Base-by-base conservation (phyloP, 2,329 filamentous ascomycete species). In the Fusarium sambucinum region DNA sequence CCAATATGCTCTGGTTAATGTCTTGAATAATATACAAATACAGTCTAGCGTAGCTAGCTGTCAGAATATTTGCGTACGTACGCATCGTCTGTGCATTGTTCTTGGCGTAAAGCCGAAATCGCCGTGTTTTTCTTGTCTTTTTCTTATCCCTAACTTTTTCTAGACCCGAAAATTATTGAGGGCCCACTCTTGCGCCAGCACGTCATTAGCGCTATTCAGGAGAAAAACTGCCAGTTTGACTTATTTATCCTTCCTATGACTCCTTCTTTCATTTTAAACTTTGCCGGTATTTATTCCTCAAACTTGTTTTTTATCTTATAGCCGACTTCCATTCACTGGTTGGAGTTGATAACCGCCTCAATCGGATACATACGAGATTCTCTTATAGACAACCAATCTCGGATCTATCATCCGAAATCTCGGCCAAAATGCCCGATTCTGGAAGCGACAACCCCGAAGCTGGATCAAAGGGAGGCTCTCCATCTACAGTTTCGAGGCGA, bases 391-490 rank as follows among this genome's bases (percentile, higher is more conserved):
- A 14, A 29, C 6, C 25, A 19, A 35, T n/a, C 35, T 33, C 48
- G 46, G 40, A 12, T 5, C 2, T 1, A 3, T 14, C 2, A 19
- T 59, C 60, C 59, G 59, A 27, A 11, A 27, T 27, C 25, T 65
- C 60, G 38, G 51, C 13, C 46, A 37, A 37, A 0, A 70, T 70
- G 67, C 55, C 59, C 55, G 67, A 70, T 25, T 59, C 67, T 21
- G 54, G 48, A 0, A 70, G 67, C 53, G 67, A 70, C 14, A 70
- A 45, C 21, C 67, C 67, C 3, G 67, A 70, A 56, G 59, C 41
- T 27, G 63, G 59, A 17, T 29, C 59, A 11, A 70, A 70, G 63
- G 55, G 57, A 33, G n/a, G 25, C 4, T 25, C 12, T 0, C 27
- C 44, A 45, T 6, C 33, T 52, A 25, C 21, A 60, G 9, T 61